Conservation (phyloP, 2,329 filamentous ascomycete species). For the Sporothrix schenckii region DNA sequence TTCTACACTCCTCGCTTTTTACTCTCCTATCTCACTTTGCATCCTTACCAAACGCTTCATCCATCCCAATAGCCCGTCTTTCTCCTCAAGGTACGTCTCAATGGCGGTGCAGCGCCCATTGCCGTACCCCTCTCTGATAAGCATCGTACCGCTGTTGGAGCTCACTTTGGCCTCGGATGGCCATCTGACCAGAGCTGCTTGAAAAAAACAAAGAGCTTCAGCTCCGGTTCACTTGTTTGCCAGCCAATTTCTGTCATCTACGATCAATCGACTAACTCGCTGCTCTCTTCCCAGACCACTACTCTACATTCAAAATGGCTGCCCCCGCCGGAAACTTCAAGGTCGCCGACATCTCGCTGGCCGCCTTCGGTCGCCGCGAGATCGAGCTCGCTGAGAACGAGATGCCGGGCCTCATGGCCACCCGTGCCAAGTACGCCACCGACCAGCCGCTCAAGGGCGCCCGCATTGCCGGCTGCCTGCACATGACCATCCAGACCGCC, state of each 20-base stretch:
- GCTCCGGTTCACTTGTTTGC: too few species aligned
- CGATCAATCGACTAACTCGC: neutral
- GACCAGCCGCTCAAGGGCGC: slow-evolving; percentile 95
- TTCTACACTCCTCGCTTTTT: slow-evolving; percentile 27
- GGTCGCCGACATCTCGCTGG: slow-evolving; percentile 97
- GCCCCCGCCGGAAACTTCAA: slow-evolving; percentile 93
- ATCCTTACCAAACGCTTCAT: neutral
- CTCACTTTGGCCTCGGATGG: neutral
- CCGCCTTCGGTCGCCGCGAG: slow-evolving; percentile 98
- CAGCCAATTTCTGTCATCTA: neutral
- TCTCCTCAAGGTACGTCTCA: slow-evolving; percentile 30
- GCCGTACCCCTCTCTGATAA: neutral
- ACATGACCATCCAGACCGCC: slow-evolving; percentile 99
- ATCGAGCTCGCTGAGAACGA: slow-evolving; percentile 95
- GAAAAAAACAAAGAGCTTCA: neutral
- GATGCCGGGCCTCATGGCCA: slow-evolving; percentile 98
- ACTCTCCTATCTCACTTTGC: slow-evolving; percentile 35
- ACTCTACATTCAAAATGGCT: slow-evolving; percentile 55
- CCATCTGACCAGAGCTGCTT: slow-evolving; percentile 7
- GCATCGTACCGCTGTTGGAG: slow-evolving; percentile 9
- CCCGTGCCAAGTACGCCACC: slow-evolving; percentile 82
- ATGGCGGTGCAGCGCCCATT: neutral
- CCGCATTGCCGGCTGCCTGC: slow-evolving; percentile 95
- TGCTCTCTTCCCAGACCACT: slow-evolving; percentile 1
- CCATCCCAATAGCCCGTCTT: slow-evolving; percentile 35